Evolutionary conservation across 2,329 filamentous ascomycete genomes (phyloP), one percentile per base, ranked within the genome.

Genomic region (Raffaelea albimanens): DNA sequence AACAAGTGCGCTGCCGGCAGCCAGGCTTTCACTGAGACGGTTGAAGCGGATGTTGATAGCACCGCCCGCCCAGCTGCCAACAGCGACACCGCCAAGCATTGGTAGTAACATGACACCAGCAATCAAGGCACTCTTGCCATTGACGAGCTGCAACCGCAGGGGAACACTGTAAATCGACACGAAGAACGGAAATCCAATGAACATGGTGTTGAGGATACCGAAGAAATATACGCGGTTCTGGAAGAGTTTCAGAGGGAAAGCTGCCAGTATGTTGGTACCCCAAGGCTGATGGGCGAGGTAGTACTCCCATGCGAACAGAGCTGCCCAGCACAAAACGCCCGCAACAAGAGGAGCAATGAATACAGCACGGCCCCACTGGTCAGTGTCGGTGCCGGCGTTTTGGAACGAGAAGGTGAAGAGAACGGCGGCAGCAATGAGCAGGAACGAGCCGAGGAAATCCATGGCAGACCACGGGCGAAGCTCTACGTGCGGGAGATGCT

Each of bases 341-440:
- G 63, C 20, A 5, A 66, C 46, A 3, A 75, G 55, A 2, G 70
- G 68, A 2, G 59, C 67, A 19, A 73, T 55, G 52, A 74, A 73
- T 16, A 64, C 47, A 8, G 63, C 60, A 8, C 58, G 55, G 5
- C 51, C 50, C 75, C 75, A 80, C 36, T 61, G 56, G n/a, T 62
- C 51, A 1, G 52, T 49, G 3, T 61, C 52, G 0, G 60, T 57
- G 1, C 70, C 70, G 3, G 68, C 68, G 52, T 71, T 71, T 54
- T 82, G 76, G 48, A 82, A 78, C 2, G 77, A 64, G 53, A 78
- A 80, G 0, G 80, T 73, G 4, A 80, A 64, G 2, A 80, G 65
- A 0, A 76, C 70, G 0, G 76, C 70, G 2, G 74, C 70, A 3
- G 70, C 63, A 9, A 81, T 67, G 13, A 78, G 61, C 20, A 81